These are phyloP conservation scores for Triticum monococcum DNA, from an alignment of 176 grass and related monocot genomes.

Conservation along the genomic window DNA sequence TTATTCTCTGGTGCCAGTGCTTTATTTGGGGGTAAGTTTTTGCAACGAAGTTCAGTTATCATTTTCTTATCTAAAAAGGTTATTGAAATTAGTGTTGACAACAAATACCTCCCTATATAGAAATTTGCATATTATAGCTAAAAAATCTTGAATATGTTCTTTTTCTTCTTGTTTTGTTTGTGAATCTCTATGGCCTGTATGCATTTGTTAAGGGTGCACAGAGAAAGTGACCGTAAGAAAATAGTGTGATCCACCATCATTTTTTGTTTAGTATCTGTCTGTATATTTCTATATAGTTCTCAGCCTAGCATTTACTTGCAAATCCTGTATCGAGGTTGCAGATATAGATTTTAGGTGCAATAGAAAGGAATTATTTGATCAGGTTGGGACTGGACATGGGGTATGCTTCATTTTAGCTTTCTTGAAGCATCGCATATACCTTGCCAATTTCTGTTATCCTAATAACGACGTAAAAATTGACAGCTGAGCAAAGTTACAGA, in stretches of 20 bases:
- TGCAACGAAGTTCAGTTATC: background rate
- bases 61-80: background rate
- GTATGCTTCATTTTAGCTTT: background rate
- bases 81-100: background rate
- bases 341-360: background rate
- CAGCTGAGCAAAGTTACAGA: background rate
- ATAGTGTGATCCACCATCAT: background rate
- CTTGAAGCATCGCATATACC: background rate
- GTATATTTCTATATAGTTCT: background rate
- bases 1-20: slow-evolving; percentile 85
- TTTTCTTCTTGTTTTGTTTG: background rate
- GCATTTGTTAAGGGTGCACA: background rate
- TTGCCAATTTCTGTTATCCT: background rate
- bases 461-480: background rate
- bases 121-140: background rate
- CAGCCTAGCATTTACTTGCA: background rate
- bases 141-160: background rate
- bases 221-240: background rate
- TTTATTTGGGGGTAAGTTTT: slow-evolving; percentile 76
- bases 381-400: background rate
- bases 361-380: background rate
- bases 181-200: background rate
- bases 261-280: background rate
- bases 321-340: background rate
- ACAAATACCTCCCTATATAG: background rate